Conservation (phyloP, 2,329 filamentous ascomycete species). For the Diaporthe sp. region DNA sequence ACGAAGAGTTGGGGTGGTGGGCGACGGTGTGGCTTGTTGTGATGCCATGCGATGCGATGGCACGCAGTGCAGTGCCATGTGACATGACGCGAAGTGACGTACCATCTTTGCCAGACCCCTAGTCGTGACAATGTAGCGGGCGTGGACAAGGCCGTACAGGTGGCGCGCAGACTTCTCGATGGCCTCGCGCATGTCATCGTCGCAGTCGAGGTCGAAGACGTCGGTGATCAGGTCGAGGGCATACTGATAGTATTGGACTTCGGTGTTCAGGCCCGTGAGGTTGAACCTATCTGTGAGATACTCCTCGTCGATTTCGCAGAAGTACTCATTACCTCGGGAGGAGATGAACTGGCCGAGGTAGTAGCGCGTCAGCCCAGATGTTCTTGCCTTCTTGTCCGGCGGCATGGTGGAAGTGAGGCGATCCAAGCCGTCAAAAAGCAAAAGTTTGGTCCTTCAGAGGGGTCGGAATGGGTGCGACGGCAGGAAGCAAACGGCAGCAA, state of each 20-base stretch:
- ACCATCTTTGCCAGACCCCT: slow-evolving; percentile 97
- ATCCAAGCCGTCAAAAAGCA: background rate
- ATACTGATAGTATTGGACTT: slow-evolving; percentile 99
- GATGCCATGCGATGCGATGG: background rate
- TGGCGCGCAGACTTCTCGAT: slow-evolving; percentile 98
- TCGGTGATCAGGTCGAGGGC: slow-evolving; percentile 97
- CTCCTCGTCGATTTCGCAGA: slow-evolving; percentile 99
- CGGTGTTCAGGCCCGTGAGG: slow-evolving; percentile 94
- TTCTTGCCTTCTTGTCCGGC: slow-evolving; percentile 28
- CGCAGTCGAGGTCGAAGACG: slow-evolving; percentile 98
- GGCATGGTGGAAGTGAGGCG: background rate
- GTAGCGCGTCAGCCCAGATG: slow-evolving; percentile 31
- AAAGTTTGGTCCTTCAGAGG: background rate
- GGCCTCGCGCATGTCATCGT: slow-evolving; percentile 97
- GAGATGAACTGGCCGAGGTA: slow-evolving; percentile 84
- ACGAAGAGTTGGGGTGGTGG: background rate
- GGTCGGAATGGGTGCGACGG: background rate
- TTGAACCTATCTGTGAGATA: slow-evolving; percentile 99
- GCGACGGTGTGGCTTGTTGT: background rate
- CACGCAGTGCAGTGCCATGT: background rate
- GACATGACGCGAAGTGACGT: slow-evolving; percentile 49
- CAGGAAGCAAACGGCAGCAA: background rate
- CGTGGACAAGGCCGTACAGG: slow-evolving; percentile 95
- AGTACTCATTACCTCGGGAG: slow-evolving; percentile 97
- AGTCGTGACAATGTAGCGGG: slow-evolving; percentile 96